Percentiles rank a stretch among this genome's conserved stretches.
phyloP scores from a whole-genome alignment of 2,329 filamentous ascomycete species.

The Penicillium nordicum region DNA sequence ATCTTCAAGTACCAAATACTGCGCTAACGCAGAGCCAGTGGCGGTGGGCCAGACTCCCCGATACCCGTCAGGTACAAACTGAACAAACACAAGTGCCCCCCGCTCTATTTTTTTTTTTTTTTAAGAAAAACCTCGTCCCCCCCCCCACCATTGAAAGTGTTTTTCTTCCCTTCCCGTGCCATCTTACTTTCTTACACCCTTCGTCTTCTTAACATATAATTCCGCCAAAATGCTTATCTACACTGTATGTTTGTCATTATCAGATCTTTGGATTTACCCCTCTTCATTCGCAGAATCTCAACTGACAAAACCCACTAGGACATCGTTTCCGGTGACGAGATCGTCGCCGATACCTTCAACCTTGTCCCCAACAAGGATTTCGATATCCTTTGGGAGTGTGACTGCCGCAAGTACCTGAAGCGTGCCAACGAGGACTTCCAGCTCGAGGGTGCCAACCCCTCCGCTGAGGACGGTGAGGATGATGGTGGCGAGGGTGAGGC shows the following conservation, averaged over 20 bases:
- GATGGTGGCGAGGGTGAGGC: constrained; percentile 67
- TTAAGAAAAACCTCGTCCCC: constrained; percentile 26
- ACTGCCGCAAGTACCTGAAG: constrained; percentile 86
- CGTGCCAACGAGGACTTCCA: constrained; percentile 63
- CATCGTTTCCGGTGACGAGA: constrained; percentile 83
- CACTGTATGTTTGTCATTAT: constrained; percentile 51
- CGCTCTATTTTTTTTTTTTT: constrained; percentile 4
- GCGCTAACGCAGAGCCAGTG: not conserved
- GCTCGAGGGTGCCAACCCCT: constrained; percentile 82
- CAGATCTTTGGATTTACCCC: not conserved
- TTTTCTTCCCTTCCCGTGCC: constrained; percentile 21
- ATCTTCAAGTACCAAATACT: not conserved
- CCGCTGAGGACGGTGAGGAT: constrained; percentile 75
- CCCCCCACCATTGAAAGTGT: constrained; percentile 26
- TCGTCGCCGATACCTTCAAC: constrained; percentile 92
- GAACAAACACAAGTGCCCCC: constrained; percentile 13
- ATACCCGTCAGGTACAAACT: constrained; percentile 1
- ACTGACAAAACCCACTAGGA: constrained; percentile 58
- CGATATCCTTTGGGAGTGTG: constrained; percentile 79
- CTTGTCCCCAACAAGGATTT: constrained; percentile 62
- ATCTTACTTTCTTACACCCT: constrained; percentile 24
- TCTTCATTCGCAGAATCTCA: constrained; percentile 5
- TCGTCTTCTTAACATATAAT: constrained; percentile 14
- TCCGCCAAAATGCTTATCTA: constrained; percentile 69
- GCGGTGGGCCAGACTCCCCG: constrained; percentile 4